phyloP scores from a whole-genome alignment of 352 stramenopile genomes.

The Phytophthora citricola region DNA sequence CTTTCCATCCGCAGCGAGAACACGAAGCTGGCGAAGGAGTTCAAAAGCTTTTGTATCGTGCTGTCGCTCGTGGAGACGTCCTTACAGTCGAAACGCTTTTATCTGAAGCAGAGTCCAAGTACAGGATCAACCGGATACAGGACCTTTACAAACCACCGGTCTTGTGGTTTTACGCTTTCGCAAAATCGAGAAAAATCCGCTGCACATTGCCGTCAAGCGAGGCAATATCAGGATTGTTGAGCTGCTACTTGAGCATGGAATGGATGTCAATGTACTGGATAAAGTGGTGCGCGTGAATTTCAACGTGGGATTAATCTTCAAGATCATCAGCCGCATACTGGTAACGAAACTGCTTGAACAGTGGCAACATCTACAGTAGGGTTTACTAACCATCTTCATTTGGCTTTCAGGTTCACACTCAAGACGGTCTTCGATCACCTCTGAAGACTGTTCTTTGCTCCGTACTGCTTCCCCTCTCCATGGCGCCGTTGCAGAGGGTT shows the following conservation, averaged over 20 bases:
- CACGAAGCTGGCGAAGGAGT: slow-evolving; percentile 42
- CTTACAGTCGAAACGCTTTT: slow-evolving; percentile 53
- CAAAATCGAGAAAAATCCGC: slow-evolving; percentile 71
- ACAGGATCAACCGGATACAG: slow-evolving; percentile 42
- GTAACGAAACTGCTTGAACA: slow-evolving; percentile 22
- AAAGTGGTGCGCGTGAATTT: slow-evolving; percentile 86
- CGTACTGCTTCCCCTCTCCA: slow-evolving; percentile 78
- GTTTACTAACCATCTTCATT: too few species aligned
- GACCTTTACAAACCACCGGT: slow-evolving; percentile 56
- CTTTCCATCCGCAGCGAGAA: slow-evolving; percentile 38
- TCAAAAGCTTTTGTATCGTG: slow-evolving; percentile 76
- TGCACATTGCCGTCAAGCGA: slow-evolving; percentile 72
- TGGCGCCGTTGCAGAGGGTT: slow-evolving; percentile 64
- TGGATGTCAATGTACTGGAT: slow-evolving; percentile 76
- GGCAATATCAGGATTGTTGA: slow-evolving; percentile 67
- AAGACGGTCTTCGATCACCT: slow-evolving; percentile 61
- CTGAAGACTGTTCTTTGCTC: slow-evolving; percentile 62
- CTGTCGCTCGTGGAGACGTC: slow-evolving; percentile 59
- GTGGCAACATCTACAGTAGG: too few species aligned
- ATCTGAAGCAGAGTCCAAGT: slow-evolving; percentile 35
- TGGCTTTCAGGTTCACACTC: slow-evolving; percentile 51
- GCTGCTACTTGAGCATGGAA: slow-evolving; percentile 56
- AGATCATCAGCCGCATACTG: slow-evolving; percentile 66
- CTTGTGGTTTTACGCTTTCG: slow-evolving; percentile 73
- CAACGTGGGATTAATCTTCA: slow-evolving; percentile 77